These are phyloP conservation scores for Anastatica hierochuntica DNA, from an alignment of 345 rosid genomes.

Conservation along the genomic window DNA sequence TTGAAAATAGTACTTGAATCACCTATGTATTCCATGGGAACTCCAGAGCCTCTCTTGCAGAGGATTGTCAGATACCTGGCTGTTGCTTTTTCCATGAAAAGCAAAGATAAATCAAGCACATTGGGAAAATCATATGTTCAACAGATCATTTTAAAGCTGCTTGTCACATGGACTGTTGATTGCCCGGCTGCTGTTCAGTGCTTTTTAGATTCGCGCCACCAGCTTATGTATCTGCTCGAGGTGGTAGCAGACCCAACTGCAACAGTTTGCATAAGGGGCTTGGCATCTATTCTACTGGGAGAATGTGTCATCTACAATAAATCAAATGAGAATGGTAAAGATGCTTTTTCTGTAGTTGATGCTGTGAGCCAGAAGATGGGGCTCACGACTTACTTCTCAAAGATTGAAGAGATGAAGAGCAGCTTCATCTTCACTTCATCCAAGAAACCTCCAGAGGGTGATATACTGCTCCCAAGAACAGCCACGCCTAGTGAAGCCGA, in stretches of 20 bases:
- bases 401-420: conserved; percentile 84
- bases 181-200: conserved; percentile 78
- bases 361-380: conserved; percentile 83
- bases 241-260: conserved; percentile 59
- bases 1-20: conserved; percentile 69
- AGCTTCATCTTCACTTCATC: conserved; percentile 64
- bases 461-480: conserved; percentile 66
- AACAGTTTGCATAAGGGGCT: conserved; percentile 61
- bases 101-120: conserved; percentile 55
- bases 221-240: conserved; percentile 71
- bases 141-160: conserved; percentile 73
- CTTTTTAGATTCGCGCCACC: conserved; percentile 83
- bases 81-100: conserved; percentile 66
- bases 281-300: conserved; percentile 82
- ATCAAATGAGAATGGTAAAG: conserved; percentile 62
- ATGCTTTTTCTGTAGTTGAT: conserved; percentile 72
- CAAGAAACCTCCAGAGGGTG: conserved; percentile 35
- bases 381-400: conserved; percentile 64
- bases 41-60: conserved; percentile 77
- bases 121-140: conserved; percentile 42
- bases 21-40: conserved; percentile 62
- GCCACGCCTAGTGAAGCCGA: conserved; percentile 74
- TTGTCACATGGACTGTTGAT: conserved; percentile 79
- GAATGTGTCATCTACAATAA: conserved; percentile 73
- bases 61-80: conserved; percentile 86